Base-by-base conservation (phyloP, 2,329 filamentous ascomycete genomes). In the Colletotrichum lentis region DNA sequence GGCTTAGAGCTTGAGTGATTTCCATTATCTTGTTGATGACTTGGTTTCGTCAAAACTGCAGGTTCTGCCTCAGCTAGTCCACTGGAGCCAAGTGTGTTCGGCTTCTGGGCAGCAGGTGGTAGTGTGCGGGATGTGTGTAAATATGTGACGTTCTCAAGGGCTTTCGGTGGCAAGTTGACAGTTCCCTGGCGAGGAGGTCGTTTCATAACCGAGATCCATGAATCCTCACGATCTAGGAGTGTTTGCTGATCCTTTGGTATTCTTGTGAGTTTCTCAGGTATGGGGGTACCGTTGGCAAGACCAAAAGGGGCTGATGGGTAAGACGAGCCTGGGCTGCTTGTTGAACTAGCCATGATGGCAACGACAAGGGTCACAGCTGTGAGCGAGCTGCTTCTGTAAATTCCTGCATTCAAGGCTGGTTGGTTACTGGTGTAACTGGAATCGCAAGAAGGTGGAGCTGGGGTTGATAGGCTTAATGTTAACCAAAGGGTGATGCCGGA, bases 211-310 rank as follows among this genome's bases (percentile, higher is more conserved):
- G 74, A 70, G 3, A 75, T 75, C 82, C 82, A 84, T 1, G 81
- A 76, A 59, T 77, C 73, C 3, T 73, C 57, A 0, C 71, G 64
- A 2, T 78, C 75, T 1, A 84, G 73, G 2, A 84, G 72, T 4
- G 62, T 60, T 31, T 74, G 74, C 69, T 85, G 83, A 47, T 81
- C 77, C 18, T 73, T 75, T 0, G 81, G 79, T 7, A 84, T 75
- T 27, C 63, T 75, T 20, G 76, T 67, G 22, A 77, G 69, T 14
- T 69, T 75, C 7, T 74, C 74, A 12, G 73, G 75, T 0, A 77
- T 70, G 22, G 20, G 57, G 5, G 49, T 24, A 22, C 37, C 39
- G 20, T 43, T 53, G 11, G 39, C 47, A 62, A 57, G 27, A 22
- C 47, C 14, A 20, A 65, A 53, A 37, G 49, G 47, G 7, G 18